These are phyloP conservation scores for Flaveria brownii DNA, from an alignment of 129 eudicot genomes.

Conservation along the genomic window DNA sequence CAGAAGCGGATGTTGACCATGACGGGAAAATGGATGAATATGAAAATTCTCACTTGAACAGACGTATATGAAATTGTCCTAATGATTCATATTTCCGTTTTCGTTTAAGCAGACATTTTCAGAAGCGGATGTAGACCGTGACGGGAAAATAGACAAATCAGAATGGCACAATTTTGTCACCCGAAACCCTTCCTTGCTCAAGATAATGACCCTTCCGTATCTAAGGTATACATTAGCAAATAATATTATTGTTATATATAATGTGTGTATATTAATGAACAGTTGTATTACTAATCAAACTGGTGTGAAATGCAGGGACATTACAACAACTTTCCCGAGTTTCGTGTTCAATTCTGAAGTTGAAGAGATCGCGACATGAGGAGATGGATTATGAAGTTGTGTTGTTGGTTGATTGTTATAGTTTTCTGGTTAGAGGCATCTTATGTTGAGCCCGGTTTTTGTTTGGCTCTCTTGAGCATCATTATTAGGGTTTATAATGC, in stretches of 20 bases:
- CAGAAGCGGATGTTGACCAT: too few relatives aligned
- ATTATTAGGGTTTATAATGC: background rate
- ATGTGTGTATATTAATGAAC: too few relatives aligned
- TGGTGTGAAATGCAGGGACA: conserved; percentile 62
- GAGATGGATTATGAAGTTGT: conserved; percentile 13
- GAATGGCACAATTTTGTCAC: conserved; percentile 90
- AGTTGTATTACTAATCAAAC: conserved; percentile 1
- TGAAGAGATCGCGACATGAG: conserved; percentile 75
- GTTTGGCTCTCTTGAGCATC: conserved; percentile 33
- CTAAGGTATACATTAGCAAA: conserved; percentile 52
- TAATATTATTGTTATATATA: background rate
- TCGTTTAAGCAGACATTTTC: conserved; percentile 63
- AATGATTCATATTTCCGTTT: background rate
- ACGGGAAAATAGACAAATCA: conserved; percentile 77
- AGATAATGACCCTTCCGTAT: conserved; percentile 95
- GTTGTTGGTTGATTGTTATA: background rate
- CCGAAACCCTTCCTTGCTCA: conserved; percentile 78
- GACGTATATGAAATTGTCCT: background rate
- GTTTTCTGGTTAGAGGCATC: conserved; percentile 14
- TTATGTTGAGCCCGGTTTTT: conserved; percentile 21
- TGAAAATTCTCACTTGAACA: background rate
- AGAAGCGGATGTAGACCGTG: conserved; percentile 80
- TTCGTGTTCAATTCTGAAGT: conserved; percentile 93
- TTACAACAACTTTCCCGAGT: conserved; percentile 92
- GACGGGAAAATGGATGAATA: background rate